Evolutionary conservation across 2,329 filamentous ascomycete species (phyloP).

Genomic region (Penicillium corylophilum): DNA sequence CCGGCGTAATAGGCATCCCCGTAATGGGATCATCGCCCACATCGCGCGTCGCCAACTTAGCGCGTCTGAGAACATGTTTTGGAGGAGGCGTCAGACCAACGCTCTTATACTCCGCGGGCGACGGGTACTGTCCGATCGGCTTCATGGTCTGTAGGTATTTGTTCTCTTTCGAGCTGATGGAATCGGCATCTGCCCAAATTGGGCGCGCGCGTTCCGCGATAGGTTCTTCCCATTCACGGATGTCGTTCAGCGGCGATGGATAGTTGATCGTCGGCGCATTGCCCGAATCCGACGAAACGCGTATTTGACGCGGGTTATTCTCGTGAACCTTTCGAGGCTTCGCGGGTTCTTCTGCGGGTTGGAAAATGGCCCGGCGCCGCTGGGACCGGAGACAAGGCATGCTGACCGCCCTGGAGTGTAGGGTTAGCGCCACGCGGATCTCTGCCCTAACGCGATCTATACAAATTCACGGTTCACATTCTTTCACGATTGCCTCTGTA

Average conservation of each 20-base stretch:
- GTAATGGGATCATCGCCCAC: slow-evolving; percentile 10
- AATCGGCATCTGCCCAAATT: slow-evolving; percentile 9
- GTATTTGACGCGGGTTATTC: slow-evolving; percentile 16
- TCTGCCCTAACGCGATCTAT: slow-evolving; percentile 17
- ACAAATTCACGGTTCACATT: not conserved
- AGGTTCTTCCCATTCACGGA: slow-evolving; percentile 10
- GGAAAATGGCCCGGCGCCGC: slow-evolving; percentile 11
- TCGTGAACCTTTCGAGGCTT: slow-evolving; percentile 17
- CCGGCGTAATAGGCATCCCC: slow-evolving; percentile 19
- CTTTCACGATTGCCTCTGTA: not conserved
- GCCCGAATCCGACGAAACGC: slow-evolving; percentile 3
- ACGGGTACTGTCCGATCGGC: slow-evolving; percentile 25
- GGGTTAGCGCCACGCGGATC: slow-evolving; percentile 21
- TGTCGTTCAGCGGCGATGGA: slow-evolving; percentile 2
- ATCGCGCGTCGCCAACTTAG: slow-evolving; percentile 9
- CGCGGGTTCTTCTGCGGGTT: slow-evolving; percentile 14
- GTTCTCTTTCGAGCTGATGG: not conserved
- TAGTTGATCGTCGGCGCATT: slow-evolving; percentile 5
- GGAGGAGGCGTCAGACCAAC: slow-evolving; percentile 18
- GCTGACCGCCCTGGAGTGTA: slow-evolving; percentile 16
- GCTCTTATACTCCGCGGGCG: slow-evolving; percentile 20
- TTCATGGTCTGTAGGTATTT: slow-evolving; percentile 15
- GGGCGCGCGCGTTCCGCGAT: slow-evolving; percentile 11
- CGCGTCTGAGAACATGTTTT: slow-evolving; percentile 7
- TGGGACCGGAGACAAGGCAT: slow-evolving; percentile 18